Percentiles rank a stretch among this genome's conserved stretches.
phyloP scores from a whole-genome alignment of 148 eudicot species.

The Arbutus unedo region DNA sequence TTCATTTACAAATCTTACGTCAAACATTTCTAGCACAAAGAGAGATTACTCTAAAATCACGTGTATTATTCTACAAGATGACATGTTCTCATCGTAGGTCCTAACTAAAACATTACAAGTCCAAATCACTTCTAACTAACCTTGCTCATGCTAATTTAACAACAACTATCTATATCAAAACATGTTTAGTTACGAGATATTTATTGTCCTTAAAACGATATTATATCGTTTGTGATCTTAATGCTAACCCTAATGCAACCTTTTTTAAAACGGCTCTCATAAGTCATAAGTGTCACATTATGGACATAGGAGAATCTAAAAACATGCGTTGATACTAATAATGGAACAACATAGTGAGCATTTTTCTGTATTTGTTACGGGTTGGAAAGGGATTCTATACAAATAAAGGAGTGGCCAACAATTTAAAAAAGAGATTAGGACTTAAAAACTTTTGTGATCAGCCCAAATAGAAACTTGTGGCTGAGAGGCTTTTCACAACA shows the following conservation, averaged over 20 bases:
- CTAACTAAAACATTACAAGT: neutral
- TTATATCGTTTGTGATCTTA: neutral
- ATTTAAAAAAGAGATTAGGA: neutral
- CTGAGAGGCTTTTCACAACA: neutral
- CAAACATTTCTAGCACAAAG: neutral
- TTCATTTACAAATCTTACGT: neutral
- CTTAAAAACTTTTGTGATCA: neutral
- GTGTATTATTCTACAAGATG: neutral
- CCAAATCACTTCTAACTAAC: neutral
- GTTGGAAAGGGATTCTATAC: constrained; percentile 4
- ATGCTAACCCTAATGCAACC: neutral
- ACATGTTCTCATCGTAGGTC: neutral
- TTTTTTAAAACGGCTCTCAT: neutral
- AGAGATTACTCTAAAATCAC: neutral
- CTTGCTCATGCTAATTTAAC: neutral
- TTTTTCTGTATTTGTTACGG: constrained; percentile 9
- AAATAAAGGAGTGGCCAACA: neutral
- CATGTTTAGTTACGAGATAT: neutral
- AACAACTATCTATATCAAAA: neutral
- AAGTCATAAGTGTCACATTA: neutral
- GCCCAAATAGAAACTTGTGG: neutral
- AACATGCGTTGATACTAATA: neutral
- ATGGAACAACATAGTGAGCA: neutral
- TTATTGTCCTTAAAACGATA: neutral
- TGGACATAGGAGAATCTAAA: neutral